These are phyloP conservation scores for Chimonanthus salicifolius DNA, from an alignment of 164 flowering plant genomes.

Conservation along the genomic window DNA sequence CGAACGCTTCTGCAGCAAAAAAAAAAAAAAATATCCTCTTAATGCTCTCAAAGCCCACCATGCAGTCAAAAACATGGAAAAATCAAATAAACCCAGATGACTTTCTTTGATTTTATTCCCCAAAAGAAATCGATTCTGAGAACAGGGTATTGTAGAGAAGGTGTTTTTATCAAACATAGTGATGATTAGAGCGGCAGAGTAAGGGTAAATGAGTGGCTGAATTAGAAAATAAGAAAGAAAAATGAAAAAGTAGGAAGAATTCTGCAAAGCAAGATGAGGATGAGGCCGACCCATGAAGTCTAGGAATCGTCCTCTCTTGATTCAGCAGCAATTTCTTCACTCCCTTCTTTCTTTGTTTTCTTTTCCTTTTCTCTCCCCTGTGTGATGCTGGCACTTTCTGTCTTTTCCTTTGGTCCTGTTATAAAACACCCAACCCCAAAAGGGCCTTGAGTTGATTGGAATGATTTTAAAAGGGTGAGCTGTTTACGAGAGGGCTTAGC, in stretches of 20 bases:
- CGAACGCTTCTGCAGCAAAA: slow-evolving; percentile 18
- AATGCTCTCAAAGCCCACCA: slow-evolving; percentile 16
- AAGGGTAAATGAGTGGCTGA: slow-evolving; percentile 22
- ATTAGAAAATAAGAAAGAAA: slow-evolving; percentile 14
- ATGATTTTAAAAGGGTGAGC: slow-evolving; percentile 22
- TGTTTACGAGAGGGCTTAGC: slow-evolving; percentile 14
- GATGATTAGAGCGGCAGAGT: slow-evolving; percentile 45
- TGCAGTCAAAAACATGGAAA: slow-evolving; percentile 22
- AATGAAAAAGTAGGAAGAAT: slow-evolving; percentile 20
- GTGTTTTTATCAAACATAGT: slow-evolving; percentile 21
- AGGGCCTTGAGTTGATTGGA: slow-evolving; percentile 45
- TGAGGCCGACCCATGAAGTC: slow-evolving; percentile 24
- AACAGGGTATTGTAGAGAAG: slow-evolving; percentile 18
- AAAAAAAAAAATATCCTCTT: background rate
- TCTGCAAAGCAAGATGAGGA: slow-evolving; percentile 27
- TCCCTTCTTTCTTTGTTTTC: background rate
- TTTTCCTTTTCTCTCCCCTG: slow-evolving; percentile 1
- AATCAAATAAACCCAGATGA: slow-evolving; percentile 16
- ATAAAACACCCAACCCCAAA: slow-evolving; percentile 59
- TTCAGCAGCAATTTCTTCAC: slow-evolving; percentile 8
- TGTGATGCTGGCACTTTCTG: slow-evolving; percentile 52
- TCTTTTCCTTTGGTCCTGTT: slow-evolving; percentile 47
- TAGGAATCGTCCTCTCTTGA: slow-evolving; percentile 26
- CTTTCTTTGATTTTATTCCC: background rate
- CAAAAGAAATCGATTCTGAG: slow-evolving; percentile 13